A percentile compares a stretch with the other conserved stretches of the same genome.
These are phyloP conservation scores for Sclerotinia glacialis DNA, from an alignment of 2,329 filamentous ascomycete species.

Conservation along the genomic window DNA sequence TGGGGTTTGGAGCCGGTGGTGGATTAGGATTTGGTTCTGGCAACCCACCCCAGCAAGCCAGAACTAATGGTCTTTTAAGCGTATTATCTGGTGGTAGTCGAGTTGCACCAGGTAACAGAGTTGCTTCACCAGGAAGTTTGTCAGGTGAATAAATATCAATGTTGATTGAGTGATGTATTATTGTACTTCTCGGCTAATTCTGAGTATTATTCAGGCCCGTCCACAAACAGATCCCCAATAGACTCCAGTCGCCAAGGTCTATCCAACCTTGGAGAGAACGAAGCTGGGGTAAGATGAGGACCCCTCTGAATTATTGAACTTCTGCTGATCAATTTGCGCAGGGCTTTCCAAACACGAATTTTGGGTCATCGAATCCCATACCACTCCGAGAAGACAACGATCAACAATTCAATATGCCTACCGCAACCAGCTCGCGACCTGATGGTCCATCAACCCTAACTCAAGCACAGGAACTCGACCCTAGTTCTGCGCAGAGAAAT, in stretches of 20 bases:
- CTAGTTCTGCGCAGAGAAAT: slow-evolving; percentile 31
- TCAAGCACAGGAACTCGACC: slow-evolving; percentile 29
- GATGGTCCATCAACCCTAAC: slow-evolving; percentile 26
- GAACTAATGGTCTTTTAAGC: slow-evolving; percentile 62
- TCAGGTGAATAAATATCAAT: slow-evolving; percentile 30
- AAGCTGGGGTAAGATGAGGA: slow-evolving; percentile 30
- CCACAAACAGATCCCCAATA: slow-evolving; percentile 34
- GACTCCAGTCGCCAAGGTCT: slow-evolving; percentile 32
- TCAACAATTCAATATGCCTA: slow-evolving; percentile 28
- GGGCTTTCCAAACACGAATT: slow-evolving; percentile 33
- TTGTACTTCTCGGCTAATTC: slow-evolving; percentile 16
- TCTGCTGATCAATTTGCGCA: slow-evolving; percentile 20
- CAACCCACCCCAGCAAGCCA: slow-evolving; percentile 43
- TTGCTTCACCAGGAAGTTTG: slow-evolving; percentile 35
- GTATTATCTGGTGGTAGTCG: slow-evolving; percentile 60
- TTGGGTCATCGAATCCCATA: slow-evolving; percentile 29
- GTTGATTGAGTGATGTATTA: background rate
- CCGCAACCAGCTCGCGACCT: slow-evolving; percentile 25
- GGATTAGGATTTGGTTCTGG: slow-evolving; percentile 40
- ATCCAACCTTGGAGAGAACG: slow-evolving; percentile 30
- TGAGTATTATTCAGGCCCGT: slow-evolving; percentile 27
- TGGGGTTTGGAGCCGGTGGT: slow-evolving; percentile 53
- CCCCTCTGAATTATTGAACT: background rate
- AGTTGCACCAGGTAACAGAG: slow-evolving; percentile 44
- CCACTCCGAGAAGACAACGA: slow-evolving; percentile 29